Base-by-base conservation (phyloP, 108 stramenopile species). In the Epithemia pelagica region DNA sequence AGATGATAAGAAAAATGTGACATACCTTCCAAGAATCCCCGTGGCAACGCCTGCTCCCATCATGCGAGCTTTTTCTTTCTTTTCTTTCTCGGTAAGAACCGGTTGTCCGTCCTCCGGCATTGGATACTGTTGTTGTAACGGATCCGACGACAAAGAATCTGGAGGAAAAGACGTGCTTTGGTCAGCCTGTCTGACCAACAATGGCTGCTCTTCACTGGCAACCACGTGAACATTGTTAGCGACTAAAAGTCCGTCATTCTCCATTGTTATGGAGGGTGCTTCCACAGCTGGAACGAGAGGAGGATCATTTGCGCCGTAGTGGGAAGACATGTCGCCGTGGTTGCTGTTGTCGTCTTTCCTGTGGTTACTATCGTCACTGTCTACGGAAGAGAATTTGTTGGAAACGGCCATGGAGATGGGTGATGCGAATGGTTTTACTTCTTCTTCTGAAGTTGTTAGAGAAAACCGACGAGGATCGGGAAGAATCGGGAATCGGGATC, bases 31-130 rank as follows among this genome's bases (percentile, higher is more conserved):
- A 0, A 81, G 2, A 33, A 75, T 60, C 10, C 67, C 72, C 0
- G 65, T 65, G 20, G 68, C 75, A 8, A 72, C 72, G 2, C 74
- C 75, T 19, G 79, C 79, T 26, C 78, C 78, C 22, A 71, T 25
- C 21, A 59, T 67, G 2, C 23, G 28, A 28, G 55, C 59, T 7
- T 60, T 30, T 15, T 70, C 5, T 15, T 22, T 32, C 26, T 8
- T n/a, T 54, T 70, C 69, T 32, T 54, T 53, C 1, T 59, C 30
- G 31, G 52, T 65, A 26, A 76, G 58, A n/a, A 69, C 68, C 24
- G 70, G 51, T 26, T 29, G 23, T 28, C 66, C 65, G 32, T 71
- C 53, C 19, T 71, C 37, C 37, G 37, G 15, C 15, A 15, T 5
- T 46, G 37, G 37, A 10, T 10, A 5, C 15, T 15, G 10, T 46